These are phyloP conservation scores for Coriolopsis trogii DNA, from an alignment of 1,284 basidiomycete genomes.

Conservation along the genomic window DNA sequence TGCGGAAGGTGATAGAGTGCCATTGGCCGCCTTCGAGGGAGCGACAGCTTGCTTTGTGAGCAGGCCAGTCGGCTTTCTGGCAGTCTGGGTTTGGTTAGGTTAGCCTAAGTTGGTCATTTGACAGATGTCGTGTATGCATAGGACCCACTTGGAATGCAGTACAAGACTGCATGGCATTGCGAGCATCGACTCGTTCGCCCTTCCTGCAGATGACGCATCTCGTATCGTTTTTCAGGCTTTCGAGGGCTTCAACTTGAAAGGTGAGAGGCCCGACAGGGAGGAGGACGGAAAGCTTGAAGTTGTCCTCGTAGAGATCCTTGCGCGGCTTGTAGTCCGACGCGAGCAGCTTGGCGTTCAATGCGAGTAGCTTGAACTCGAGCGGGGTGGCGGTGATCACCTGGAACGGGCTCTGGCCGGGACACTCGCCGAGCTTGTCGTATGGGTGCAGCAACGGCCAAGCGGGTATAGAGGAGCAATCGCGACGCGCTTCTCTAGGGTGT, in stretches of 20 bases:
- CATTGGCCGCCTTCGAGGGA: conserved; percentile 44
- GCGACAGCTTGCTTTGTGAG: conserved; percentile 41
- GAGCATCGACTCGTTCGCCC: conserved; percentile 35
- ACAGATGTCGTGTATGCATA: too few species aligned
- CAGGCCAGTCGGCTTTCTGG: conserved; percentile 42
- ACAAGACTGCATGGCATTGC: conserved; percentile 39
- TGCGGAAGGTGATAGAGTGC: conserved; percentile 35
- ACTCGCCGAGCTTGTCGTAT: conserved; percentile 8
- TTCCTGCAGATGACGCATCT: conserved; percentile 45
- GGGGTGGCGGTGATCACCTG: conserved; percentile 28
- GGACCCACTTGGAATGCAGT: conserved; percentile 40
- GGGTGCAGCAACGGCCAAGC: too few species aligned
- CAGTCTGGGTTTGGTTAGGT: conserved; percentile 36
- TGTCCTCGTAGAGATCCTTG: conserved; percentile 25
- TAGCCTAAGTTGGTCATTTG: not conserved
- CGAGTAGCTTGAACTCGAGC: conserved; percentile 35
- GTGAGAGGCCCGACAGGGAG: conserved; percentile 41
- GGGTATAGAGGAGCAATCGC: too few species aligned
- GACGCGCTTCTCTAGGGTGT: conserved; percentile 30
- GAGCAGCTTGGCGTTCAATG: conserved; percentile 38
- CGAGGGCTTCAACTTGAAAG: conserved; percentile 39
- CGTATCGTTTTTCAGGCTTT: conserved; percentile 36
- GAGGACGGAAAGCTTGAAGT: conserved; percentile 38
- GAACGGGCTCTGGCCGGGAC: not conserved
- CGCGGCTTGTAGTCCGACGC: conserved; percentile 31